Base-by-base conservation (phyloP, 352 stramenopile species). In the Phytophthora podocarpi region DNA sequence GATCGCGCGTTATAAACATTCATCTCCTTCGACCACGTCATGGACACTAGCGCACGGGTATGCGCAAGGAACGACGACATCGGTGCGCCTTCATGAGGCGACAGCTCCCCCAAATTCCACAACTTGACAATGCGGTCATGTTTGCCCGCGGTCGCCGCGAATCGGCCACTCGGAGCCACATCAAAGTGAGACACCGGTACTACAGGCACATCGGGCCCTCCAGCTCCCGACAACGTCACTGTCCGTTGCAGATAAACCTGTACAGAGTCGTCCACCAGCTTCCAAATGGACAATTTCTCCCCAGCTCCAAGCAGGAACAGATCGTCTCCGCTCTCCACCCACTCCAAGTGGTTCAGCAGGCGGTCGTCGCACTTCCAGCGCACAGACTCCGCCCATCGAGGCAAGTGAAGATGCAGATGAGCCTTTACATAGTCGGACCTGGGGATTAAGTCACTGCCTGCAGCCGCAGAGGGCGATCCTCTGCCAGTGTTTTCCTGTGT, bases 271-370 rank as follows among this genome's bases (percentile, higher is more conserved):
- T 94, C 77, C 10, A 93, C 79, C 8, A 96, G 31, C 59, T 93
- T 94, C 85, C 85, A 96, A 35, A 91, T 78, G 16, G 80, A 87
- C 36, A 96, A 52, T 54, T 87, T 86, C 41, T 89, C 79, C 7
- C 82, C 87, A 2, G 67, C 80, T 26, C 80, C 87, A 31, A 94
- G 58, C n/a, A 87, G 67, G 12, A 94, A 72, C 32, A 93, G 47
- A 39, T 89, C 81, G 16, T 90, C 83, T 0, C 79, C 82, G 16
- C 66, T 85, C 28, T 91, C 81, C 11, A 90, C 77, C 85, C 85
- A 93, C 63, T 87, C 73, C 30, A 93, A 50, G n/a, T 80, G 82
- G 37, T 75, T 85, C 60, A 93, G 52, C 8, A 76, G 21, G 5
- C 70, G 63, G 45, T 91, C 82, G 3, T 92, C 85, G 34, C 76